Conservation (phyloP, 2,329 filamentous ascomycete genomes). For the Volutella citrinella region DNA sequence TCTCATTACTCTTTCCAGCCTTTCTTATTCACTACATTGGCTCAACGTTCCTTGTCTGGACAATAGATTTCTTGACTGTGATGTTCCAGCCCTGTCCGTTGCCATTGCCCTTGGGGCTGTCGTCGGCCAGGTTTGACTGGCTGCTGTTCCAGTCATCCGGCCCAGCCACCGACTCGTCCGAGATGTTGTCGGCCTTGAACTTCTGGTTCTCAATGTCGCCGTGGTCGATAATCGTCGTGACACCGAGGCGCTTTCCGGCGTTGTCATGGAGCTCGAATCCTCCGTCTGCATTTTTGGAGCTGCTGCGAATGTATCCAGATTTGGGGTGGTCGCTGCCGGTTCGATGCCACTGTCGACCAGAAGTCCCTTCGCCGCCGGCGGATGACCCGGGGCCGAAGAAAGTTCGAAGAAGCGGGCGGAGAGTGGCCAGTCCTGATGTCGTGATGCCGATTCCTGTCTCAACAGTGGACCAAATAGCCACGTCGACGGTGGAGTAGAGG, state of each 20-base stretch:
- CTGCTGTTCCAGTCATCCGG: conserved; percentile 21
- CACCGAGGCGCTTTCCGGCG: conserved; percentile 11
- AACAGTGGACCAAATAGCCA: conserved; percentile 45
- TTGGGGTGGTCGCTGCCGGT: conserved; percentile 16
- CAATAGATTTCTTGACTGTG: conserved; percentile 21
- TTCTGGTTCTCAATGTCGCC: conserved; percentile 9
- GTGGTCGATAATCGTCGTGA: conserved; percentile 23
- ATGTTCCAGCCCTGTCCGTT: conserved; percentile 24
- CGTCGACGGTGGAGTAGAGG: conserved; percentile 40
- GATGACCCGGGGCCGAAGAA: conserved; percentile 14
- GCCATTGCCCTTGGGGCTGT: background rate
- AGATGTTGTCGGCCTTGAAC: conserved; percentile 9
- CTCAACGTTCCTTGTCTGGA: conserved; percentile 23
- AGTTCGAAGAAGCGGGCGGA: conserved; percentile 33
- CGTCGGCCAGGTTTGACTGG: conserved; percentile 17
- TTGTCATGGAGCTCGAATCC: conserved; percentile 11
- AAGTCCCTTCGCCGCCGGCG: conserved; percentile 13
- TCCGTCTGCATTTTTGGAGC: conserved; percentile 8
- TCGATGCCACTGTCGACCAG: conserved; percentile 15
- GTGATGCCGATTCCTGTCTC: conserved; percentile 42
- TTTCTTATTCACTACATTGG: too few species aligned
- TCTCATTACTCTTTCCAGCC: too few species aligned
- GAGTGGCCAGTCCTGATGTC: conserved; percentile 37
- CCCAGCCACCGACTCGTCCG: conserved; percentile 3
- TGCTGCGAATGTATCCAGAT: conserved; percentile 18